Evolutionary conservation across 2,329 filamentous ascomycete species (phyloP).

Genomic region (Aspergillus phoenicis): DNA sequence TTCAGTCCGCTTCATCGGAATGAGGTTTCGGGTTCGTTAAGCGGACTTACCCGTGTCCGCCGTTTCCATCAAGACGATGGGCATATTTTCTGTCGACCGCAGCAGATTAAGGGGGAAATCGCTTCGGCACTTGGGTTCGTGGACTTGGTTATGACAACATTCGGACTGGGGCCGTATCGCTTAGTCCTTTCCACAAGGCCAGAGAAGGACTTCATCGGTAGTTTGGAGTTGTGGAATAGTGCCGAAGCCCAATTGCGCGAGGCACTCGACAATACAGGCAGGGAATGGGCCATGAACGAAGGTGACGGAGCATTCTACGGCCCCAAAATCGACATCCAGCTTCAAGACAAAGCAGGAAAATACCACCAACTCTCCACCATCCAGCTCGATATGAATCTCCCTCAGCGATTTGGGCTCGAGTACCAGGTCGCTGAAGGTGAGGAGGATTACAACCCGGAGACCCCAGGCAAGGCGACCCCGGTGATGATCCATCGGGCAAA

Average conservation of each 20-base stretch:
- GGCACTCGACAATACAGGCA: slow-evolving; percentile 65
- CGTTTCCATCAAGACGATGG: slow-evolving; percentile 90
- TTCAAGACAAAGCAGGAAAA: slow-evolving; percentile 78
- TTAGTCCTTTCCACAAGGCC: slow-evolving; percentile 79
- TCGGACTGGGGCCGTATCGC: slow-evolving; percentile 72
- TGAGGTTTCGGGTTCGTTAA: slow-evolving; percentile 78
- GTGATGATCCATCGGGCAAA: slow-evolving; percentile 86
- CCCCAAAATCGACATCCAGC: slow-evolving; percentile 85
- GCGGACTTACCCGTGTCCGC: slow-evolving; percentile 78
- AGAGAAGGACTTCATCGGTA: slow-evolving; percentile 75
- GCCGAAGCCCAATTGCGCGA: slow-evolving; percentile 68
- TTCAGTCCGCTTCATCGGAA: slow-evolving; percentile 87
- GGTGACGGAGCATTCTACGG: slow-evolving; percentile 90
- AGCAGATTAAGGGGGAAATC: slow-evolving; percentile 75
- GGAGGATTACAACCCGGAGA: slow-evolving; percentile 43
- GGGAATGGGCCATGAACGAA: slow-evolving; percentile 72
- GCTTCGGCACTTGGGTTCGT: slow-evolving; percentile 73
- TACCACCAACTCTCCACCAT: slow-evolving; percentile 88
- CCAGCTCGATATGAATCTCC: slow-evolving; percentile 87
- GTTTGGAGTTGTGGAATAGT: slow-evolving; percentile 66
- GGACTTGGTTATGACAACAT: slow-evolving; percentile 68
- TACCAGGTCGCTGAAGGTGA: slow-evolving; percentile 61
- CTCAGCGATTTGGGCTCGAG: slow-evolving; percentile 75
- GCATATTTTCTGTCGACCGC: slow-evolving; percentile 83
- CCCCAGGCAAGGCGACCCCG: slow-evolving; percentile 64